phyloP scores from a whole-genome alignment of 1,284 basidiomycete genomes.

The Earliella scabrosa region DNA sequence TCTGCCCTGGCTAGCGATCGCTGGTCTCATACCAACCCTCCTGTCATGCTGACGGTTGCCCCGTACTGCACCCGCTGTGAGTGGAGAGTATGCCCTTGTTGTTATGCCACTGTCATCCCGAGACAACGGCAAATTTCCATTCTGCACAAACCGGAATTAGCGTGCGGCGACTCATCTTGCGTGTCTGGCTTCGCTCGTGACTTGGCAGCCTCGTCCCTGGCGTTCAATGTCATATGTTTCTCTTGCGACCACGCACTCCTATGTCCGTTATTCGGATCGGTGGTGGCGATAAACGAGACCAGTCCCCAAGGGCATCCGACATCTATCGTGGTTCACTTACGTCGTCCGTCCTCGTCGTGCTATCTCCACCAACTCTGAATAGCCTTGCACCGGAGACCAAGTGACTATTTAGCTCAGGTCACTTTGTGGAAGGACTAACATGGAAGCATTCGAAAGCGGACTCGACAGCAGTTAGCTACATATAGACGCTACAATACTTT shows the following conservation, averaged over 20 bases:
- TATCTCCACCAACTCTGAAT: background rate
- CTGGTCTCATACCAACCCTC: too few relatives aligned
- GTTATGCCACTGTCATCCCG: slow-evolving; percentile 8
- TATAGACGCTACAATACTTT: slow-evolving; percentile 24
- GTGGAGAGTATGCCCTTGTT: background rate
- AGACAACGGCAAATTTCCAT: slow-evolving; percentile 20
- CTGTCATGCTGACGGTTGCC: too few relatives aligned
- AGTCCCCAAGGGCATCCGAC: background rate
- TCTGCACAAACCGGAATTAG: slow-evolving; percentile 9
- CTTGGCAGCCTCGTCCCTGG: slow-evolving; percentile 5
- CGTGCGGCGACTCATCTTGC: slow-evolving; percentile 3
- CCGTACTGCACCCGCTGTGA: background rate
- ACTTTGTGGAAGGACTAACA: background rate
- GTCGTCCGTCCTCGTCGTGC: background rate
- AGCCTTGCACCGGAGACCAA: slow-evolving; percentile 8
- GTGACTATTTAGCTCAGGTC: slow-evolving; percentile 1
- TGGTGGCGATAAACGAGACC: slow-evolving; percentile 2
- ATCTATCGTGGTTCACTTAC: slow-evolving; percentile 6
- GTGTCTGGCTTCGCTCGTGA: slow-evolving; percentile 5
- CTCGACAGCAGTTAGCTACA: slow-evolving; percentile 13
- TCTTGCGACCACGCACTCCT: background rate
- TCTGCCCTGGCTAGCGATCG: background rate
- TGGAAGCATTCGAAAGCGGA: slow-evolving; percentile 9
- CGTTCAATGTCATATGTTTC: slow-evolving; percentile 9
- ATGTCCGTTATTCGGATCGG: slow-evolving; percentile 2